Base-by-base conservation (phyloP, 2,329 filamentous ascomycete genomes). In the Curvularia sp. region DNA sequence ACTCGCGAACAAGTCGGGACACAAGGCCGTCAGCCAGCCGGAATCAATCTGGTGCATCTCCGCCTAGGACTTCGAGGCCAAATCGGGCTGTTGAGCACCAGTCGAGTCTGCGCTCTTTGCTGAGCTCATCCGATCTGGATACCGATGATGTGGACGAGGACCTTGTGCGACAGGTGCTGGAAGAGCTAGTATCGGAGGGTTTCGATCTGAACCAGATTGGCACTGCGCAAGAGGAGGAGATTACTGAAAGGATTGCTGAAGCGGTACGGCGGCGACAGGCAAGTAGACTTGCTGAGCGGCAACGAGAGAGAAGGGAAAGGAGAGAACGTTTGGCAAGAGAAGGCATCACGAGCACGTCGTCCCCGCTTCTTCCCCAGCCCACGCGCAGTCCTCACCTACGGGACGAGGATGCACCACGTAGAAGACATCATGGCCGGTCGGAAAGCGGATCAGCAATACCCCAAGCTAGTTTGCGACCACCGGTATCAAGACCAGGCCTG, bases 121-220 rank as follows among this genome's bases (percentile, higher is more conserved):
- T 98, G 58, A 93, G 91, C 70, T 86, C 89, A 4, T 91, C 90
- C 0, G 90, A 93, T 62, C 83, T 91, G 57, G 91, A 91, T 66
- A 87, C 89, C 46, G 85, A 87, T 20, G 90, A 94, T 65, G 89
- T 96, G 68, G 90, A 97, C 73, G 87, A 90, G 60, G 93, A 97
- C 73, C 96, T 97, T 58, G 86, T 96, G 65, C 86, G 92, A 43
- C 92, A 96, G 73, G 97, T 96, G 58, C 85, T 93, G 66, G 89
- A 94, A 63, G 92, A 97, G 71, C 93, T 94, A 0, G 79, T 97
- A 20, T 78, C 97, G 33, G 92, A 97, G 69, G 93, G 92, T 18
- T 87, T 97, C 47, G 93, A 97, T 72, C 80, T 97, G 55, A 91
- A 95, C 69, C 93, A 93, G 63, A 88, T 97, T 53, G 93, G 94